A percentile compares a stretch with the other conserved stretches of the same genome.
phyloP scores from a whole-genome alignment of 2,329 filamentous ascomycete genomes.

The Chlorencoelia australis region DNA sequence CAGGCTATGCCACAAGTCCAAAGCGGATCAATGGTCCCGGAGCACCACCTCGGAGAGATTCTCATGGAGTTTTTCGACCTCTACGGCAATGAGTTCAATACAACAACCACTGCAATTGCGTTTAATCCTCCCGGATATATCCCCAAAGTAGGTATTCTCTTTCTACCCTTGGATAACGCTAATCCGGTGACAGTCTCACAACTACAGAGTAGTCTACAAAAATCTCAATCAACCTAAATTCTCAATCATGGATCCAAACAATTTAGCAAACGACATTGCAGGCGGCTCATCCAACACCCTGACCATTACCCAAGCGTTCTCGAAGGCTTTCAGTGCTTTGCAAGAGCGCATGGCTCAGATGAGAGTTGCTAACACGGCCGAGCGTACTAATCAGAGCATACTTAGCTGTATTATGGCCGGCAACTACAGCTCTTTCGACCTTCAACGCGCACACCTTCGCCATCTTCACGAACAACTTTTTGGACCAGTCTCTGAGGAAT shows the following conservation, averaged over 20 bases:
- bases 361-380: conserved; percentile 17
- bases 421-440: conserved; percentile 65
- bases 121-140: conserved; percentile 67
- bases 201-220: conserved; percentile 34
- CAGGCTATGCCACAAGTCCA: conserved; percentile 68
- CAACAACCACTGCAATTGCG: conserved; percentile 58
- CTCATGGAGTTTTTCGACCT: conserved; percentile 82
- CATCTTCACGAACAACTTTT: conserved; percentile 22
- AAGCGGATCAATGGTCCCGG: conserved; percentile 44
- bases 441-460: conserved; percentile 48
- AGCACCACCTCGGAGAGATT: conserved; percentile 66
- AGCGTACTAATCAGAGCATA: conserved; percentile 34
- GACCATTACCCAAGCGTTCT: conserved; percentile 60
- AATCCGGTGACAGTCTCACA: conserved; percentile 10
- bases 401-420: conserved; percentile 64
- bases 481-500: conserved; percentile 13
- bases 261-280: conserved; percentile 75
- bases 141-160: conserved; percentile 51
- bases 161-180: conserved; percentile 1
- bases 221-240: conserved; percentile 51
- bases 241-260: conserved; percentile 88
- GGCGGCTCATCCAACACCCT: conserved; percentile 67
- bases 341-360: conserved; percentile 47
- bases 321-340: conserved; percentile 49
- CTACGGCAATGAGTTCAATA: conserved; percentile 77